Evolutionary conservation across 1,284 basidiomycete genomes (phyloP).

Genomic region (Microbotryum scabiosae): DNA sequence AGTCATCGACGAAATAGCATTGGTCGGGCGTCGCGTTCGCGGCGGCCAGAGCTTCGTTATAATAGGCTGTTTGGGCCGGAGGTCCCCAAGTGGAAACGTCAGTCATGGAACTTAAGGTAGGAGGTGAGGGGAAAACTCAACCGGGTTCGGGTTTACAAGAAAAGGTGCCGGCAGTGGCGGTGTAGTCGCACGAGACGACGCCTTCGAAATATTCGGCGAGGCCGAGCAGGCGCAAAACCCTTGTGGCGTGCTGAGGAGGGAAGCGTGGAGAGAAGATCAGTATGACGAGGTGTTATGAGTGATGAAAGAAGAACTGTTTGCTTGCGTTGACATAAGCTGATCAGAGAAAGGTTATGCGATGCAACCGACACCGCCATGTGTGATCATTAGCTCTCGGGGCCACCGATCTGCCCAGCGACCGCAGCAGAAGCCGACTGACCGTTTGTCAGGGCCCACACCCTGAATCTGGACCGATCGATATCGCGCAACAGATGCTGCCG

Average conservation of each 20-base stretch:
- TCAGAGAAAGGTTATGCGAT: not conserved
- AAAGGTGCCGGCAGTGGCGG: slow-evolving; percentile 34
- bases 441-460: slow-evolving; percentile 33
- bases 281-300: not conserved
- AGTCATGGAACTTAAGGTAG: not conserved
- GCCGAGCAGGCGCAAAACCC: slow-evolving; percentile 38
- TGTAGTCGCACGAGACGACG: slow-evolving; percentile 42
- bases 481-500: slow-evolving; percentile 35
- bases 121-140: not conserved
- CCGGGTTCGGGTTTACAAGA: slow-evolving; percentile 41
- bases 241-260: slow-evolving; percentile 35
- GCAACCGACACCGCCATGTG: too few species aligned
- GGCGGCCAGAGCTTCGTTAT: slow-evolving; percentile 18
- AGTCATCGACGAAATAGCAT: slow-evolving; percentile 33
- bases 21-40: slow-evolving; percentile 4
- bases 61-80: slow-evolving; percentile 16
- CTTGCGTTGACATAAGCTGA: not conserved
- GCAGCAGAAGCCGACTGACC: slow-evolving; percentile 10
- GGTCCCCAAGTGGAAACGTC: not conserved
- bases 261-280: not conserved
- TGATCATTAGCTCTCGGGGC: too few species aligned
- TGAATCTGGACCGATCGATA: slow-evolving; percentile 39
- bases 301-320: not conserved
- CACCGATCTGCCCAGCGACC: too few species aligned
- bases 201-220: slow-evolving; percentile 39